Evolutionary conservation across 1,139 yeast species (phyloP).

Genomic region (Kodamaea ohmeri): DNA sequence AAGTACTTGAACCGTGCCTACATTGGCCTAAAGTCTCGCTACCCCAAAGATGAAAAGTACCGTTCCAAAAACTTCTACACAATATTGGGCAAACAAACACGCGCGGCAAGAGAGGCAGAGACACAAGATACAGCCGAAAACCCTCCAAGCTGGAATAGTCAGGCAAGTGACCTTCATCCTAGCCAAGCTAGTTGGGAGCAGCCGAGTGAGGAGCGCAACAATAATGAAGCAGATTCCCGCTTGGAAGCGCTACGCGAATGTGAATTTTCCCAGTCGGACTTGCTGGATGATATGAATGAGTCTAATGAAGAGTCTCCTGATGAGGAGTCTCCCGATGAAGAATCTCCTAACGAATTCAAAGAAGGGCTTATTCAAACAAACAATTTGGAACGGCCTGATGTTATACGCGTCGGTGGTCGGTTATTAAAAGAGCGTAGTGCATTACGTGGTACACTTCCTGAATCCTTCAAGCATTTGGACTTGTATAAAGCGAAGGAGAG

Average conservation of each 20-base stretch:
- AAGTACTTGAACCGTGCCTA: slow-evolving; percentile 38
- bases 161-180: no score
- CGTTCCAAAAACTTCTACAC: slow-evolving; percentile 39
- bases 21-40: slow-evolving; percentile 27
- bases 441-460: slow-evolving; percentile 39
- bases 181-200: background rate
- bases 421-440: slow-evolving; percentile 25
- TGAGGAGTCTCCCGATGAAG: background rate
- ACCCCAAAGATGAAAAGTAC: slow-evolving; percentile 43
- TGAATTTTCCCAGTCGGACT: slow-evolving; percentile 4
- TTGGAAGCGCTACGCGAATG: slow-evolving; percentile 5
- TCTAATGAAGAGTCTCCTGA: no score
- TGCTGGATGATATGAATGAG: background rate
- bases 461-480: slow-evolving; percentile 34
- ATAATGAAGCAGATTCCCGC: background rate
- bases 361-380: slow-evolving; percentile 6
- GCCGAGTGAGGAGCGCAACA: background rate
- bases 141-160: background rate
- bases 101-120: slow-evolving; percentile 4
- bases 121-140: slow-evolving; percentile 11
- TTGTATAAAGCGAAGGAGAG: slow-evolving; percentile 21
- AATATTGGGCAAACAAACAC: slow-evolving; percentile 30
- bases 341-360: slow-evolving; percentile 2
- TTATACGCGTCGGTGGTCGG: slow-evolving; percentile 2
- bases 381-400: slow-evolving; percentile 1